Evolutionary conservation across 768 basidiomycete species (phyloP).

Genomic region (Suillus clintonianus): DNA sequence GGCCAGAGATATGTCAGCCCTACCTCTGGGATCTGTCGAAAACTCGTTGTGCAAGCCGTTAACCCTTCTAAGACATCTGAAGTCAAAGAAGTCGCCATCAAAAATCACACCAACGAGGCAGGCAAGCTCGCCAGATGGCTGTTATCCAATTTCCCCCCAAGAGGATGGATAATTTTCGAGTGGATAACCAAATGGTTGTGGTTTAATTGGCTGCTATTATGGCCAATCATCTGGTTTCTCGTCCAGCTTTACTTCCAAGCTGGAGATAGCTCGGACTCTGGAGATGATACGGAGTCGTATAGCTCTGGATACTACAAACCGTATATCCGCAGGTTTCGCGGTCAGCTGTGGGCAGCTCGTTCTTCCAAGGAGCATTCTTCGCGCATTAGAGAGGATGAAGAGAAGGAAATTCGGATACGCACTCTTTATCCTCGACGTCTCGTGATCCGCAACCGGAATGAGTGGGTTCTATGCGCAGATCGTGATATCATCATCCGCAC

Average conservation of each 20-base stretch:
- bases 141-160: constrained; percentile 4
- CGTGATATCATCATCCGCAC: constrained; percentile 3
- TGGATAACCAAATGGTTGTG: too few species aligned
- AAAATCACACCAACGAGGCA: not conserved
- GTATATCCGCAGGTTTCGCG: constrained; percentile 11
- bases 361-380: constrained; percentile 16
- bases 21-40: constrained; percentile 13
- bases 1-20: constrained; percentile 19
- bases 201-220: too few species aligned
- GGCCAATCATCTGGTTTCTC: constrained; percentile 2
- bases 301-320: constrained; percentile 2
- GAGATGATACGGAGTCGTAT: not conserved
- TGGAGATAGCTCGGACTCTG: too few species aligned
- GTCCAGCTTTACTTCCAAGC: too few species aligned
- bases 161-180: not conserved
- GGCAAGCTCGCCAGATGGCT: constrained; percentile 14
- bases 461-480: constrained; percentile 7
- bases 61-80: constrained; percentile 2
- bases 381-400: not conserved
- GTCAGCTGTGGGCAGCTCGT: constrained; percentile 21
- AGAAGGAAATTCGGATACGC: constrained; percentile 9
- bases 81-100: constrained; percentile 3
- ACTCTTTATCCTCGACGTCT: constrained; percentile 14
- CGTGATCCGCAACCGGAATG: not conserved
- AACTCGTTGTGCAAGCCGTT: constrained; percentile 13